Conservation (phyloP, 2,329 filamentous ascomycete species). For the Macrophomina phaseolina region DNA sequence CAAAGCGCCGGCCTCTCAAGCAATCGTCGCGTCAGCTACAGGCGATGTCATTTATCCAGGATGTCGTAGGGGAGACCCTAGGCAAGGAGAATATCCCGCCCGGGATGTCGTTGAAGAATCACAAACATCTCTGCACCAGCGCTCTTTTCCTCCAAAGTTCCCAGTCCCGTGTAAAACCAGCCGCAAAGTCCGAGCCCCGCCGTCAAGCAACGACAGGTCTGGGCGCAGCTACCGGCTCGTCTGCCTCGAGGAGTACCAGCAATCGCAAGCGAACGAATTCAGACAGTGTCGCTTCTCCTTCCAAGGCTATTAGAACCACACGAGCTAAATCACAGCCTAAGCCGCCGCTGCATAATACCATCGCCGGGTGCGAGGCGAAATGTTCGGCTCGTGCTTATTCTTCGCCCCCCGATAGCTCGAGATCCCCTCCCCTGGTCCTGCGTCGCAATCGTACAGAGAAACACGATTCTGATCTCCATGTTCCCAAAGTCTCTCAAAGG, state of each 20-base stretch:
- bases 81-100: conserved; percentile 70
- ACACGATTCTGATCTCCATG: conserved; percentile 39
- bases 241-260: background rate
- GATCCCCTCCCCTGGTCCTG: conserved; percentile 44
- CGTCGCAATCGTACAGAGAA: conserved; percentile 36
- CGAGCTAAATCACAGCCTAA: conserved; percentile 38
- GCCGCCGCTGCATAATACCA: conserved; percentile 26
- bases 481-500: conserved; percentile 42
- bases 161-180: background rate
- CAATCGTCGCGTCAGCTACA: conserved; percentile 48
- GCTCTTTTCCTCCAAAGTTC: background rate
- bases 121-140: conserved; percentile 27
- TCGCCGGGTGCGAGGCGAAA: background rate
- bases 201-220: background rate
- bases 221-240: background rate
- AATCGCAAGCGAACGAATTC: conserved; percentile 42
- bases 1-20: conserved; percentile 58
- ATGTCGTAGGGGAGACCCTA: conserved; percentile 59
- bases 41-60: conserved; percentile 47
- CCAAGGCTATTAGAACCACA: conserved; percentile 42
- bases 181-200: background rate
- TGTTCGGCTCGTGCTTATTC: conserved; percentile 36
- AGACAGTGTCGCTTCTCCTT: conserved; percentile 40
- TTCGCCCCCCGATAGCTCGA: conserved; percentile 44
- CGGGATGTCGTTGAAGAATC: conserved; percentile 39